Base-by-base conservation (phyloP, 768 basidiomycete species). In the Macrocybe gigantea region DNA sequence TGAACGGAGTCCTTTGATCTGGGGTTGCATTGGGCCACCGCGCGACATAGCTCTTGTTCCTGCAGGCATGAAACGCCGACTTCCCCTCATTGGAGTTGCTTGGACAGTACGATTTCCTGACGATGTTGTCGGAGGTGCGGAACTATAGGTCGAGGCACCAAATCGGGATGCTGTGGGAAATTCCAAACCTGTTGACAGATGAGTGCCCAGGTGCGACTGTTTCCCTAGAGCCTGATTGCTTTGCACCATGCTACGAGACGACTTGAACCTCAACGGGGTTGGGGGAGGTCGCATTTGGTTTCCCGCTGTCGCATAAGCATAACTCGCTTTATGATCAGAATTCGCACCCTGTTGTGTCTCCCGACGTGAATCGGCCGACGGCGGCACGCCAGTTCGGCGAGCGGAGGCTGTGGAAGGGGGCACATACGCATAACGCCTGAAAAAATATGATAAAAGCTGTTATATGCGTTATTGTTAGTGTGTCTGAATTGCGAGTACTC, bases 341-440 rank as follows among this genome's bases (percentile, higher is more conserved):
- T 22, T 22, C 22, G 22, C 22, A 22, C 22, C 22, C 22, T 22
- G 22, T 22, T 22, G 22, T 4, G 22, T 22, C 22, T 22, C 22
- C 22, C 22, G 22, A 22, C 22, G 22, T 22, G 22, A 4, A 22
- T 22, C 4, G 22, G 22, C 22, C 22, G 4, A 22, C 22, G 22
- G 22, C 22, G 22, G 4, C 22, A 22, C 4, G 22, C 22, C 22
- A 22, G 22, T 22, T 22, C 22, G 22, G 22, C 22, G 22, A 22
- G 22, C 22, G 4, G 22, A 22, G 38, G 71, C 61, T 33, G 67
- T 71, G 13, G 71, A 68, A 15, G 76, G 72, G 15, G 75, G 75
- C 5, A 61, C 66, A 60, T 85, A 89, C n/a, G 79, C 77, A 60
- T 80, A 90, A 63, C 84, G 78, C 50, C 88, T 90, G 36, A 54